Conservation (phyloP, 345 rosid genomes). For the Syzygium aqueum region DNA sequence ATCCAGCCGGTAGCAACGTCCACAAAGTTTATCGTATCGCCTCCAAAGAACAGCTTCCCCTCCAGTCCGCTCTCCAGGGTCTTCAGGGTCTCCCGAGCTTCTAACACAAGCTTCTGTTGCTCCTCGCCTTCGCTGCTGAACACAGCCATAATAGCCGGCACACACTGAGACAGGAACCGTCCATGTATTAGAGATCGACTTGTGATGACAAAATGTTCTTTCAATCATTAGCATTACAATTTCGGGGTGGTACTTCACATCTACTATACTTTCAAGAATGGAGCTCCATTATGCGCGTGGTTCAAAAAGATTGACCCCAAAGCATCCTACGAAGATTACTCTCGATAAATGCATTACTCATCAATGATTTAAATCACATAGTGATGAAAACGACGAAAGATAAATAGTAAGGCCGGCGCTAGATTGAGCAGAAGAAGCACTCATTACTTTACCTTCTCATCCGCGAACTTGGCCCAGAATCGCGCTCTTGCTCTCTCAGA, state of each 20-base stretch:
- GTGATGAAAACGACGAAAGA: background rate
- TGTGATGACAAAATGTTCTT: background rate
- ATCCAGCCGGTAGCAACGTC: slow-evolving; percentile 18
- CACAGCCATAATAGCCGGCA: background rate
- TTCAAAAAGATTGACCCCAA: background rate
- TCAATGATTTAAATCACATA: background rate
- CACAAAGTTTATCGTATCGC: slow-evolving; percentile 7
- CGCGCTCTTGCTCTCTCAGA: slow-evolving; percentile 10
- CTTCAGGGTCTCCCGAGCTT: slow-evolving; percentile 4
- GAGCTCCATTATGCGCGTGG: background rate
- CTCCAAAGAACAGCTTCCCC: slow-evolving; percentile 19
- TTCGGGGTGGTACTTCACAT: background rate
- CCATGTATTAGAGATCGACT: background rate
- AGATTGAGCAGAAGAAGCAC: background rate
- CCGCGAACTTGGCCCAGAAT: slow-evolving; percentile 24
- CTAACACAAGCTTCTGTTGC: slow-evolving; percentile 10
- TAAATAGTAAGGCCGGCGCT: background rate
- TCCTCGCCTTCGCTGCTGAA: slow-evolving; percentile 5
- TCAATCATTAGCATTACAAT: background rate
- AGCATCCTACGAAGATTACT: background rate
- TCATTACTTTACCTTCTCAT: slow-evolving; percentile 12
- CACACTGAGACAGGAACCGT: slow-evolving; percentile 5
- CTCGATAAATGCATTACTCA: background rate
- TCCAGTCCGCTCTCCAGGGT: slow-evolving; percentile 6
- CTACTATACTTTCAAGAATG: background rate